These are phyloP conservation scores for Vanderwaltozyma verrucispora DNA, from an alignment of 805 yeast genomes.

Conservation along the genomic window DNA sequence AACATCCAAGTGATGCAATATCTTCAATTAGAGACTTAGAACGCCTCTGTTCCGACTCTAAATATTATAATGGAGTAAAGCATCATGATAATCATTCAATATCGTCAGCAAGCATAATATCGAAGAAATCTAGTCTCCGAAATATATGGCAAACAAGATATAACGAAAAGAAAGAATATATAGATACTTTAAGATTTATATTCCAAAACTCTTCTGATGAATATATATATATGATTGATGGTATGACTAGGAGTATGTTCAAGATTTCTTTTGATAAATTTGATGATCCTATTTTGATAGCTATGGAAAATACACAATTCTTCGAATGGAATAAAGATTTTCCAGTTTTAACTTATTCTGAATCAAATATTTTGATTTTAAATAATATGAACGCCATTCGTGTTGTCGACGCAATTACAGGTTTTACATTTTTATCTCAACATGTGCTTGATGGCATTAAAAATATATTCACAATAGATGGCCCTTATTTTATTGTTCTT, in stretches of 20 bases:
- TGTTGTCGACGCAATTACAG: slow-evolving; percentile 21
- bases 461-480: slow-evolving; percentile 8
- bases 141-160: slow-evolving; percentile 12
- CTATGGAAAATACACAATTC: slow-evolving; percentile 11
- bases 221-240: slow-evolving; percentile 14
- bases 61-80: neutral
- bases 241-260: slow-evolving; percentile 8
- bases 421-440: slow-evolving; percentile 18
- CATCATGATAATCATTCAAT: neutral
- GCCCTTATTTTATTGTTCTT: slow-evolving; percentile 16
- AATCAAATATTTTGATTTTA: slow-evolving; percentile 14
- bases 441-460: slow-evolving; percentile 17
- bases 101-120: slow-evolving; percentile 6
- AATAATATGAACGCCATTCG: slow-evolving; percentile 9
- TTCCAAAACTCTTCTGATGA: slow-evolving; percentile 8
- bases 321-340: slow-evolving; percentile 13
- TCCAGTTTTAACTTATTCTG: slow-evolving; percentile 11
- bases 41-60: neutral
- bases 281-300: slow-evolving; percentile 7
- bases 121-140: slow-evolving; percentile 13
- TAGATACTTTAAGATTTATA: slow-evolving; percentile 6
- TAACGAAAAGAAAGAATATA: neutral
- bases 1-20: slow-evolving; percentile 14
- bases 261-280: neutral
- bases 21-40: slow-evolving; percentile 13